Conservation (phyloP, 192 early-diverging fungal genomes). For the Coemansia sp. region DNA sequence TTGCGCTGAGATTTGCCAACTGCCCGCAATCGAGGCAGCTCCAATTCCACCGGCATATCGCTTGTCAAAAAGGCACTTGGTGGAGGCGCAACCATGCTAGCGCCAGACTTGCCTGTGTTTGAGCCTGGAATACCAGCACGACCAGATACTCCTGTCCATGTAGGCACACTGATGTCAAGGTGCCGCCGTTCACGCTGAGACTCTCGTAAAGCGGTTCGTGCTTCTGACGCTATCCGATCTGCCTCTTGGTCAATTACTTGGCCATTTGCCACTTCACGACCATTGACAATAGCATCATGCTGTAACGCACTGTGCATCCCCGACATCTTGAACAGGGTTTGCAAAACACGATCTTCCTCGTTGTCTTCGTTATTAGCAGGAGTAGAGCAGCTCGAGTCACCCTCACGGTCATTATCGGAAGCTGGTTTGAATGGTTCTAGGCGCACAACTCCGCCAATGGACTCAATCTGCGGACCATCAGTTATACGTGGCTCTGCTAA, state of each 20-base stretch:
- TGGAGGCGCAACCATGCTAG: conserved; percentile 30
- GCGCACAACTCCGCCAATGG: conserved; percentile 28
- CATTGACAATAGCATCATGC: conserved; percentile 86
- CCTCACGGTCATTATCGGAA: conserved; percentile 5
- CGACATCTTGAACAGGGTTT: conserved; percentile 75
- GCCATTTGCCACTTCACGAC: conserved; percentile 57
- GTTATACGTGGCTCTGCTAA: too few relatives aligned
- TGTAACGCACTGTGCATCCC: conserved; percentile 87
- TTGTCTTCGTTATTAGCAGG: not conserved
- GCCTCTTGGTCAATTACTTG: conserved; percentile 79
- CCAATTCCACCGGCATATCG: conserved; percentile 10
- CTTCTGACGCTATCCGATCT: conserved; percentile 71
- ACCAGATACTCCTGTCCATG: conserved; percentile 89
- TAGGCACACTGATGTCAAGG: conserved; percentile 69
- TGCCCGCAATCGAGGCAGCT: conserved; percentile 10
- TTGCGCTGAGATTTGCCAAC: conserved; percentile 22
- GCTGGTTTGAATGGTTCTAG: conserved; percentile 24
- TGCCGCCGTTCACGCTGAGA: conserved; percentile 65
- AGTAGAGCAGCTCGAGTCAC: not conserved
- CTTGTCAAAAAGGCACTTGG: conserved; percentile 26
- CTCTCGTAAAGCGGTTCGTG: conserved; percentile 70
- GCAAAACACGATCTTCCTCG: conserved; percentile 69
- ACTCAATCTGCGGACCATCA: conserved; percentile 6
- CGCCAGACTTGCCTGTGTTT: not conserved
- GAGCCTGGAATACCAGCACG: conserved; percentile 35